Percentiles rank a stretch among this genome's conserved stretches.
These are phyloP conservation scores for Stachybotrys chlorohalonatus DNA, from an alignment of 2,329 filamentous ascomycete genomes.

Conservation along the genomic window DNA sequence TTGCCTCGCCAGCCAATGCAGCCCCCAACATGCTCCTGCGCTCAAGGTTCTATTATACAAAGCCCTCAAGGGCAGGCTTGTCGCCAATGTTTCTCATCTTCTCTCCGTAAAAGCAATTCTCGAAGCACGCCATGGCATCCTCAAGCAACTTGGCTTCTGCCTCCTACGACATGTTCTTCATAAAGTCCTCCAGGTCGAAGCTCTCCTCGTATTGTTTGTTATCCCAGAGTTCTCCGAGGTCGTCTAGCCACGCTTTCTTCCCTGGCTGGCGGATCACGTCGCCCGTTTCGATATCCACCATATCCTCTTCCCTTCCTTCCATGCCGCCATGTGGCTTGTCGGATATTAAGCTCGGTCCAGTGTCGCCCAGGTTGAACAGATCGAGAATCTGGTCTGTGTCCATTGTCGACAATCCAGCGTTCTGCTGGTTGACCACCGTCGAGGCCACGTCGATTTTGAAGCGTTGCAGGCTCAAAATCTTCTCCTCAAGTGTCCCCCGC, in stretches of 20 bases:
- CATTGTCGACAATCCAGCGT: slow-evolving; percentile 89
- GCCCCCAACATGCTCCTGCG: background rate
- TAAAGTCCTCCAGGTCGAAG: slow-evolving; percentile 89
- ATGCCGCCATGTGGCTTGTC: slow-evolving; percentile 49
- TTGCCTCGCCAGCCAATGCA: background rate
- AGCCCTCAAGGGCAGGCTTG: background rate
- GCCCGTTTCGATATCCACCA: slow-evolving; percentile 87
- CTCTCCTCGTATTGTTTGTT: slow-evolving; percentile 97
- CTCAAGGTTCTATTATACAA: background rate
- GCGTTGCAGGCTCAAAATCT: slow-evolving; percentile 93
- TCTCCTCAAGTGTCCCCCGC: slow-evolving; percentile 91
- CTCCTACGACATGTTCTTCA: slow-evolving; percentile 72
- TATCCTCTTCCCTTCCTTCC: slow-evolving; percentile 66
- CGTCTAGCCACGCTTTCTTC: slow-evolving; percentile 92
- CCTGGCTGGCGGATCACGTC: slow-evolving; percentile 91
- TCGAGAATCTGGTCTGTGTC: slow-evolving; percentile 98
- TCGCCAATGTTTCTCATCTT: no score
- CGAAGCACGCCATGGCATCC: no score
- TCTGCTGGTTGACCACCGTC: slow-evolving; percentile 98
- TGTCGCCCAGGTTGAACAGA: slow-evolving; percentile 83
- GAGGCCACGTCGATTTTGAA: slow-evolving; percentile 99
- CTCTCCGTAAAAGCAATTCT: no score
- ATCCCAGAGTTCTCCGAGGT: slow-evolving; percentile 93
- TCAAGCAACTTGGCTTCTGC: no score
- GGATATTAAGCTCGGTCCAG: slow-evolving; percentile 55